Evolutionary conservation across 352 stramenopile species (phyloP).

Genomic region (Phytophthora hibernalis): DNA sequence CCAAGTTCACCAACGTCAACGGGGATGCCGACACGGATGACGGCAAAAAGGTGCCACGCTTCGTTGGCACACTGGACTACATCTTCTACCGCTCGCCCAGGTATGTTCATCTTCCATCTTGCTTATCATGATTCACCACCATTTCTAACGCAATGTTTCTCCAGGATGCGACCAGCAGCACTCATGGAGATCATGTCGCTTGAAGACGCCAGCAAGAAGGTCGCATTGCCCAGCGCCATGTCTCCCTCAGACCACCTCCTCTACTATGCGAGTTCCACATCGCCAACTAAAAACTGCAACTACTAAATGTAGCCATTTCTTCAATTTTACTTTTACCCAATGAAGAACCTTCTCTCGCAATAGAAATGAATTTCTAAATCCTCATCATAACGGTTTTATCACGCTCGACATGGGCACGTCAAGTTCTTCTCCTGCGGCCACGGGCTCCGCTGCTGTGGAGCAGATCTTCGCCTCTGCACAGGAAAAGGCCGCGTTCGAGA

Average conservation of each 20-base stretch:
- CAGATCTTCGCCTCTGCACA: conserved; percentile 56
- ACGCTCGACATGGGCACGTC: conserved; percentile 50
- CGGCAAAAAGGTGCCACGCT: conserved; percentile 54
- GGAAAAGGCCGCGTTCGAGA: conserved; percentile 74
- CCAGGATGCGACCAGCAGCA: conserved; percentile 49
- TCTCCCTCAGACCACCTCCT: conserved; percentile 84
- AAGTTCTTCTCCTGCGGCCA: conserved; percentile 39
- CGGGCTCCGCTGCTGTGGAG: conserved; percentile 21
- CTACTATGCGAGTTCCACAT: conserved; percentile 75
- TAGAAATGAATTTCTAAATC: too few species aligned
- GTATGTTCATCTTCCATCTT: conserved; percentile 30
- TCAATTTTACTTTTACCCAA: conserved; percentile 36
- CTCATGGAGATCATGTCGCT: conserved; percentile 80
- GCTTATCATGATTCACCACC: background rate
- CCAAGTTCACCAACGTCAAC: conserved; percentile 83
- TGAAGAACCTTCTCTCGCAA: conserved; percentile 8
- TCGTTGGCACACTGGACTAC: conserved; percentile 85
- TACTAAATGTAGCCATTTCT: conserved; percentile 16
- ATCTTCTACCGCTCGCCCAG: conserved; percentile 74
- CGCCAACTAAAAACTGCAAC: background rate
- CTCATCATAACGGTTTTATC: conserved; percentile 2
- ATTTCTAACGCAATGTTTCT: conserved; percentile 7
- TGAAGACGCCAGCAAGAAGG: conserved; percentile 62
- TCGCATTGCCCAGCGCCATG: conserved; percentile 67
- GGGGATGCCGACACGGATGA: conserved; percentile 42